phyloP scores from a whole-genome alignment of 2,329 filamentous ascomycete species.

The Phyllosticta citriasiana region DNA sequence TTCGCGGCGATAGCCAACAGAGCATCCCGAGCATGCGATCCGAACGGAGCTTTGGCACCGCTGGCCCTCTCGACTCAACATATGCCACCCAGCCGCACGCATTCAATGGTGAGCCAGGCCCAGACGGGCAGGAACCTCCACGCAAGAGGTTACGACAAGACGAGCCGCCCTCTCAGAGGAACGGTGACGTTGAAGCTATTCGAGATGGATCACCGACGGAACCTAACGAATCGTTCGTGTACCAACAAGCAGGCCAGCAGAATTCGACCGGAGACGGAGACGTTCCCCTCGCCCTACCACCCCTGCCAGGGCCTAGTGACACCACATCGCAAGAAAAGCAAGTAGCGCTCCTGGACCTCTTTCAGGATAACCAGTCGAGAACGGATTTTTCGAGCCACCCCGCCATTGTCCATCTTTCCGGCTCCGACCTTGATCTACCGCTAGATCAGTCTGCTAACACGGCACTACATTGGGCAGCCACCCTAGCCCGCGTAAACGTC shows the following conservation, averaged over 20 bases:
- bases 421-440: constrained; percentile 79
- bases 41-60: constrained; percentile 60
- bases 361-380: constrained; percentile 43
- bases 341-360: constrained; percentile 65
- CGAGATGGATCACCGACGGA: constrained; percentile 63
- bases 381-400: constrained; percentile 66
- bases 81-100: constrained; percentile 46
- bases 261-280: constrained; percentile 39
- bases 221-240: constrained; percentile 69
- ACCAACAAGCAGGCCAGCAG: constrained; percentile 41
- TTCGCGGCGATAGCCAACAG: constrained; percentile 68
- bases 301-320: constrained; percentile 48
- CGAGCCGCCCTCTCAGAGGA: constrained; percentile 27
- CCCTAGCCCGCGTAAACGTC: constrained; percentile 74
- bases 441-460: constrained; percentile 85
- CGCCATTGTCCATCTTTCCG: constrained; percentile 63
- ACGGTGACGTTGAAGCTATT: constrained; percentile 49
- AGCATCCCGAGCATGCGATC: constrained; percentile 60
- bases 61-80: constrained; percentile 49
- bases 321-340: constrained; percentile 70
- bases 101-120: constrained; percentile 5
- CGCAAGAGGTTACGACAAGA: constrained; percentile 60
- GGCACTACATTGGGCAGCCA: constrained; percentile 92
- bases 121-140: constrained; percentile 61
- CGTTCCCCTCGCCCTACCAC: constrained; percentile 51